Conservation (phyloP, 1,139 yeast species). For the Candida sp. region DNA sequence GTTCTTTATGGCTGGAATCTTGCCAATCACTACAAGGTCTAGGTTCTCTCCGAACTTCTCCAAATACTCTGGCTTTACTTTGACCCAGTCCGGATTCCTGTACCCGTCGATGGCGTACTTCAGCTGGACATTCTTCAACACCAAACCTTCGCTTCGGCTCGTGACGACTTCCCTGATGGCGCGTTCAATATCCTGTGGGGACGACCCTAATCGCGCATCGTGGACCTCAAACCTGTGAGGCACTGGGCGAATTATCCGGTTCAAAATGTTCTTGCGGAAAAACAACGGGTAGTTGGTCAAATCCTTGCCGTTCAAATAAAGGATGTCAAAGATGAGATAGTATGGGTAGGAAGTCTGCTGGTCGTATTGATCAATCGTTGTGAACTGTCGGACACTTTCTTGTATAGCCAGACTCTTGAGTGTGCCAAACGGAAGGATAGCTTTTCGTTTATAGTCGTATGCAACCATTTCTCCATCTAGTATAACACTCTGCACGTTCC, state of each 20-base stretch:
- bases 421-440: conserved; percentile 79
- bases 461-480: conserved; percentile 97
- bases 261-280: conserved; percentile 58
- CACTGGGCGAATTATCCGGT: conserved; percentile 48
- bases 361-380: conserved; percentile 40
- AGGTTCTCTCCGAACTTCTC: conserved; percentile 87
- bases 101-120: conserved; percentile 67
- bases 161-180: conserved; percentile 64
- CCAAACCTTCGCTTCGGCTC: conserved; percentile 79
- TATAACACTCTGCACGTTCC: conserved; percentile 52
- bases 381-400: conserved; percentile 48
- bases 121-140: conserved; percentile 69
- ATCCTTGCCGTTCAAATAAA: conserved; percentile 68
- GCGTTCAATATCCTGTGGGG: conserved; percentile 55
- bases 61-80: conserved; percentile 90
- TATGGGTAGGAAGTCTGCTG: conserved; percentile 58
- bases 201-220: conserved; percentile 43
- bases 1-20: conserved; percentile 73
- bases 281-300: conserved; percentile 57
- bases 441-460: conserved; percentile 66
- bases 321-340: conserved; percentile 72
- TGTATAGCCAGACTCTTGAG: conserved; percentile 72
- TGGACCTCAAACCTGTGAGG: conserved; percentile 63
- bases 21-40: conserved; percentile 82
- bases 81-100: conserved; percentile 73